Evolutionary conservation across 2,329 filamentous ascomycete species (phyloP), one percentile per base, ranked within the genome.

Genomic region (Aspergillus sp.): DNA sequence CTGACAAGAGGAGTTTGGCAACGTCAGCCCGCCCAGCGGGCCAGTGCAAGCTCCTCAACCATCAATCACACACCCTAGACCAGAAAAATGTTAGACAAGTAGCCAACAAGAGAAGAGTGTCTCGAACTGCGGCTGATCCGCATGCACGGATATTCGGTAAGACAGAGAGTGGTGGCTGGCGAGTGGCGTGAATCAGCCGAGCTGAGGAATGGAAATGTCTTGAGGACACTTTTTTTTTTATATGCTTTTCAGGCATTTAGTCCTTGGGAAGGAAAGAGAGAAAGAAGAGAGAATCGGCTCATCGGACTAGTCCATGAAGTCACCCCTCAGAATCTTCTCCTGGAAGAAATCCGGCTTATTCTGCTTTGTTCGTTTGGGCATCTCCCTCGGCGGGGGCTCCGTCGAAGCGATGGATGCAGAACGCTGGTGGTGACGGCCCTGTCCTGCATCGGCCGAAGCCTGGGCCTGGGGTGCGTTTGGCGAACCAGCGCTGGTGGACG

Each of bases 271-370:
- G 1, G 13, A 17, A 30, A 25, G 6, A 16, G 16, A 25, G 24
- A 14, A 17, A 30, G 12, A 26, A 16, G 16, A 11, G 20, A 37
- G 27, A 36, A 33, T 32, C 39, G 37, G 33, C 37, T 35, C 34
- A 26, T 27, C 14, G 28, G 25, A 26, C 24, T 46, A 94, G 55
- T 95, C 88, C 86, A 96, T 95, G 52, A 98, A 96, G 54, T 98
- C 91, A 28, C 89, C 91, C 66, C 94, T 91, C 46, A 98, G 72
- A 51, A 98, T 96, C 46, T 93, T 78, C 71, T 98, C 91, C 62
- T 95, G 88, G 66, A 95, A 91, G 42, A 82, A 82, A 65, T 98
- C 91, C 17, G 89, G 88, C 68, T 89, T 93, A 26, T 70, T 69
- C 44, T 71, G 63, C 35, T 64, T 64, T 4, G 63, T 64, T 42